Percentiles rank a stretch among this genome's conserved stretches.
Conservation (phyloP, 1,284 basidiomycete genomes). For the Microbotryomycetes sp. region DNA sequence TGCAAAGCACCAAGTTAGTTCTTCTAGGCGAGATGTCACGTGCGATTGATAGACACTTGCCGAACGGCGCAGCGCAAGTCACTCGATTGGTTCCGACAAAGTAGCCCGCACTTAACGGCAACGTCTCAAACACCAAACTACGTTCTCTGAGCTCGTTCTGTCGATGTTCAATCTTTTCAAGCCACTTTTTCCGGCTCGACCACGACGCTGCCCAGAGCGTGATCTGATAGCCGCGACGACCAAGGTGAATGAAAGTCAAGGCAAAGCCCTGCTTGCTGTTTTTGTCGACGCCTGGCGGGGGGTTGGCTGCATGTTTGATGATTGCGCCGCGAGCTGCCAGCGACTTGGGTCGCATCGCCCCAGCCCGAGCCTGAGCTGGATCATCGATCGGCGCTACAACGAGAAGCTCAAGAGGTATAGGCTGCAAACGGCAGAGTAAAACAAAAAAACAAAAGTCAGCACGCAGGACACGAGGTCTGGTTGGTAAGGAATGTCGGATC, state of each 20-base stretch:
- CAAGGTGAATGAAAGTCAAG: constrained; percentile 88
- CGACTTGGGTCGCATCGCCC: constrained; percentile 42
- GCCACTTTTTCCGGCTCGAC: constrained; percentile 84
- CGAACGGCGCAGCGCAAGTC: constrained; percentile 90
- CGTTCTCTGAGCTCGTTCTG: constrained; percentile 77
- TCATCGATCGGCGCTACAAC: constrained; percentile 77
- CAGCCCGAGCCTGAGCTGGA: constrained; percentile 29
- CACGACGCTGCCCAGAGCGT: constrained; percentile 88
- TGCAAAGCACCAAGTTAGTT: constrained; percentile 37
- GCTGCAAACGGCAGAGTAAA: constrained; percentile 48
- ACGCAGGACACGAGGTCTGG: too few species aligned
- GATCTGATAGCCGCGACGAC: constrained; percentile 85
- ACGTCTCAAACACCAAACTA: constrained; percentile 79
- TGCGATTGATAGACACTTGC: constrained; percentile 49
- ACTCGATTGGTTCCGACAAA: constrained; percentile 76
- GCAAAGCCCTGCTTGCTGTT: constrained; percentile 76
- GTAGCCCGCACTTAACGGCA: constrained; percentile 77
- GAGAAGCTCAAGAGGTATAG: constrained; percentile 91
- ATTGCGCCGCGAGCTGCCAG: constrained; percentile 44
- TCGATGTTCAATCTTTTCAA: constrained; percentile 84
- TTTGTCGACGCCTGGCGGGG: constrained; percentile 30
- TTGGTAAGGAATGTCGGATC: constrained; percentile 8
- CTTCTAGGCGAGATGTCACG: not conserved
- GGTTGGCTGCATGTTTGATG: constrained; percentile 8
- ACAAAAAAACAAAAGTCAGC: too few species aligned